Conservation (phyloP, 305 asterid genomes). For the Fraxinus velutina region DNA sequence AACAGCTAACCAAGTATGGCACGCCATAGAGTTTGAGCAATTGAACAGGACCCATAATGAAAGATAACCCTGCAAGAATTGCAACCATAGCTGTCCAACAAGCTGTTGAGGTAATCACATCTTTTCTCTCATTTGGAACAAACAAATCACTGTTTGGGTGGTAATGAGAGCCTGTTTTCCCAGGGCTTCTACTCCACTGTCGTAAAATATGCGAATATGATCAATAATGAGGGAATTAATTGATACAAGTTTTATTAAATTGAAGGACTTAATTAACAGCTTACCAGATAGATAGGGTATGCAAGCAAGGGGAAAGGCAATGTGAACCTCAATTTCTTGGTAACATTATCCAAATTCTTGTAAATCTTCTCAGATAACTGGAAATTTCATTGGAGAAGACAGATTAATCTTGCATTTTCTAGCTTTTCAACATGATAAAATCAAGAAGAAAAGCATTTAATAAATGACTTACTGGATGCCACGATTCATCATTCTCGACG, state of each 20-base stretch:
- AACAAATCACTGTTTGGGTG: slow-evolving; percentile 72
- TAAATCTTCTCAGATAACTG: slow-evolving; percentile 49
- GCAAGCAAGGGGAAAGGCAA: slow-evolving; percentile 65
- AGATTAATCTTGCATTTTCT: not conserved
- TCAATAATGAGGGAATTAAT: not conserved
- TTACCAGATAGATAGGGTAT: slow-evolving; percentile 56
- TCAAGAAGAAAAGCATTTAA: not conserved
- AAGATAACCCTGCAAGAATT: slow-evolving; percentile 44
- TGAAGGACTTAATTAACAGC: slow-evolving; percentile 12
- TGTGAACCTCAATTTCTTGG: slow-evolving; percentile 53
- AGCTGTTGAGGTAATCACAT: slow-evolving; percentile 55
- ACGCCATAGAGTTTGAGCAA: slow-evolving; percentile 65
- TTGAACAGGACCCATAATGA: slow-evolving; percentile 50
- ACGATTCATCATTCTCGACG: slow-evolving; percentile 87
- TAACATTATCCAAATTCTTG: slow-evolving; percentile 41
- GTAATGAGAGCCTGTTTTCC: slow-evolving; percentile 81
- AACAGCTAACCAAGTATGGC: slow-evolving; percentile 64
- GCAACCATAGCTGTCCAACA: slow-evolving; percentile 76
- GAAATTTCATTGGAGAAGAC: not conserved
- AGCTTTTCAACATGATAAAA: not conserved
- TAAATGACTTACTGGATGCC: slow-evolving; percentile 64
- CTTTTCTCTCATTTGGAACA: slow-evolving; percentile 57
- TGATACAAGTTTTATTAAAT: not conserved
- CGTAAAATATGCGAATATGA: not conserved
- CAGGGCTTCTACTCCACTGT: slow-evolving; percentile 85